Percentiles rank a stretch among this genome's conserved stretches.
Conservation (phyloP, 345 rosid genomes). For the Odontarrhena argentea region DNA sequence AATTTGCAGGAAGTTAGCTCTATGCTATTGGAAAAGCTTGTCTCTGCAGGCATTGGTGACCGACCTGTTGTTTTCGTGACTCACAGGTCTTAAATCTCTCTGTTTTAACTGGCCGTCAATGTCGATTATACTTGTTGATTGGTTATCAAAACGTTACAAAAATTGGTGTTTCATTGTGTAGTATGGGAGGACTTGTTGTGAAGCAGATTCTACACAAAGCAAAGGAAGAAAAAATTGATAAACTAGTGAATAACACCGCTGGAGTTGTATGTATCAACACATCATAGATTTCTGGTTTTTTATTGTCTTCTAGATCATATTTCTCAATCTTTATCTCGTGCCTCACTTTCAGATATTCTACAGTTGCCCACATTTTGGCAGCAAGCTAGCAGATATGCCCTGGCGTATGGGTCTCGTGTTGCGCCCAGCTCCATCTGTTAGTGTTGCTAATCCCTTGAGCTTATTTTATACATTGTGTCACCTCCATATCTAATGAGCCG, state of each 20-base stretch:
- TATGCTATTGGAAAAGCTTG: slow-evolving; percentile 71
- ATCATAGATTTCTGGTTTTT: slow-evolving; percentile 4
- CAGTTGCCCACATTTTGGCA: slow-evolving; percentile 98
- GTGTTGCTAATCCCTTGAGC: slow-evolving; percentile 37
- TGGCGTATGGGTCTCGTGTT: slow-evolving; percentile 97
- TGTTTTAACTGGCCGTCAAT: neutral
- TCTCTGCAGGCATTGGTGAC: slow-evolving; percentile 88
- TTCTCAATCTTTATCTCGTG: neutral
- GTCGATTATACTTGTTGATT: slow-evolving; percentile 14
- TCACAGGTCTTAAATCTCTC: slow-evolving; percentile 63
- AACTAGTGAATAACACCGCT: slow-evolving; percentile 81
- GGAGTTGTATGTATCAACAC: slow-evolving; percentile 70
- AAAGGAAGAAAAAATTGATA: slow-evolving; percentile 70
- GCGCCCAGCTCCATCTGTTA: slow-evolving; percentile 93
- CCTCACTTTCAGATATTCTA: slow-evolving; percentile 74
- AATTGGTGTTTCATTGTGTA: slow-evolving; percentile 46
- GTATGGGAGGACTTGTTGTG: slow-evolving; percentile 97
- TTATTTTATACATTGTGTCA: neutral
- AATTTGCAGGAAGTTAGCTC: slow-evolving; percentile 86
- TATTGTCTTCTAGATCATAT: neutral
- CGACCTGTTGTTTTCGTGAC: slow-evolving; percentile 98
- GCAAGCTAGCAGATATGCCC: slow-evolving; percentile 98
- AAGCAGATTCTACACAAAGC: slow-evolving; percentile 94
- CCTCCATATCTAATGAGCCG: slow-evolving; percentile 5
- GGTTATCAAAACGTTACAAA: neutral